Base-by-base conservation (phyloP, 306 rosid species). In the Purshia tridentata region DNA sequence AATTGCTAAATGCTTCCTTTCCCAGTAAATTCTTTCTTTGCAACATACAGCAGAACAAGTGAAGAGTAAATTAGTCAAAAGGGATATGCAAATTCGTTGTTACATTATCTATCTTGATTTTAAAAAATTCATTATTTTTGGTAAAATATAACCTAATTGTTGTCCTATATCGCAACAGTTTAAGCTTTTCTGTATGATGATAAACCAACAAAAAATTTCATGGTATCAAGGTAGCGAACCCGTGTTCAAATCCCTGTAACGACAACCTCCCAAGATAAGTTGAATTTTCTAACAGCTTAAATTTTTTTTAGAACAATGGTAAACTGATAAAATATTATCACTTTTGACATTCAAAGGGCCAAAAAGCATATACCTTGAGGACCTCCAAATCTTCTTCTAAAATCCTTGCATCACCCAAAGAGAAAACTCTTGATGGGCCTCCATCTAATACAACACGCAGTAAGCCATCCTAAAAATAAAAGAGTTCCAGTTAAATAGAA, bases 361-460 rank as follows among this genome's bases (percentile, higher is more conserved):
- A 13, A 46, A 61, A 44, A 49, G 72, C 47, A 47, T 55, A 73
- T 82, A 94, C 99, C 97, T 94, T 94, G n/a, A 94, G 80, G 65
- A 81, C 83, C 83, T 94, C 99, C 72, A 94, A 79, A 86, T 94
- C 99, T 85, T 89, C 99, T 85, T 89, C 97, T 39, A 94, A 84
- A 19, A 91, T 82, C 83, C 88, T 94, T 57, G 91, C 90, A 80
- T 94, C 99, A 35, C 72, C 73, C 0, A 86, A 74, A 49, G 76
- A 72, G 87, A 94, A 91, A 67, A 88, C 78, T 76, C 99, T 84
- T 41, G 85, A 86, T 52, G 99, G 86, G 45, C 97, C 99, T 3
- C 99, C 99, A 64, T 94, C 99, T 82, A 91, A 74, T 70, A 94
- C 62, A 68, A 94, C 93, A 13, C 99, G 99, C 74, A 89, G 88